Evolutionary conservation across 2,329 filamentous ascomycete species (phyloP).

Genomic region (Mycogone perniciosa): DNA sequence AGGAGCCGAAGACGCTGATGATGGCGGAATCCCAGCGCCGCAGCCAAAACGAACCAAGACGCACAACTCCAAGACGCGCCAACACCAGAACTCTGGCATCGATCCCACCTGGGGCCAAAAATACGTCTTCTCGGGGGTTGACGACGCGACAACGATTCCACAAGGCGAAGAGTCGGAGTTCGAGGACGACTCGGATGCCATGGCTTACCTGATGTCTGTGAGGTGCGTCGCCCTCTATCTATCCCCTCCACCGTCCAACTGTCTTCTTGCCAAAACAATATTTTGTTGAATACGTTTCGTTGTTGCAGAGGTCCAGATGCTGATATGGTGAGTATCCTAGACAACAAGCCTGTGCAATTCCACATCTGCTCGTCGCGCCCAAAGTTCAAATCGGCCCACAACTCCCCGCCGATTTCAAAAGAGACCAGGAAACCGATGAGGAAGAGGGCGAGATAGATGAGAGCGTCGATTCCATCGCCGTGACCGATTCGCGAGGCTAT

Average conservation of each 20-base stretch:
- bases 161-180: conserved; percentile 57
- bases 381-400: conserved; percentile 48
- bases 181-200: conserved; percentile 59
- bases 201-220: conserved; percentile 65
- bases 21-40: conserved; percentile 20
- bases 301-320: conserved; percentile 21
- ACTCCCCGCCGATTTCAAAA: conserved; percentile 34
- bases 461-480: conserved; percentile 41
- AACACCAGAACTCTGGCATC: conserved; percentile 40
- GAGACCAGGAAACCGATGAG: conserved; percentile 24
- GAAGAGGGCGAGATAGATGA: conserved; percentile 29
- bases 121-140: conserved; percentile 61
- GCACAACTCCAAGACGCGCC: conserved; percentile 27
- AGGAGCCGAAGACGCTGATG: conserved; percentile 25
- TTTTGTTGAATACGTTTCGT: conserved; percentile 8
- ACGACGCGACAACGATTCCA: conserved; percentile 39
- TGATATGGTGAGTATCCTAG: conserved; percentile 54
- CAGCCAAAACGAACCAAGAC: conserved; percentile 23
- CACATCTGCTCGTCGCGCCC: conserved; percentile 62
- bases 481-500: conserved; percentile 54
- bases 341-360: conserved; percentile 68
- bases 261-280: background rate
- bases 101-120: conserved; percentile 66
- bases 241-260: background rate
- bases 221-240: conserved; percentile 45